A percentile compares a stretch with the other conserved stretches of the same genome.
phyloP scores from a whole-genome alignment of 2,329 filamentous ascomycete genomes.

The Hymenoscyphus occultus region DNA sequence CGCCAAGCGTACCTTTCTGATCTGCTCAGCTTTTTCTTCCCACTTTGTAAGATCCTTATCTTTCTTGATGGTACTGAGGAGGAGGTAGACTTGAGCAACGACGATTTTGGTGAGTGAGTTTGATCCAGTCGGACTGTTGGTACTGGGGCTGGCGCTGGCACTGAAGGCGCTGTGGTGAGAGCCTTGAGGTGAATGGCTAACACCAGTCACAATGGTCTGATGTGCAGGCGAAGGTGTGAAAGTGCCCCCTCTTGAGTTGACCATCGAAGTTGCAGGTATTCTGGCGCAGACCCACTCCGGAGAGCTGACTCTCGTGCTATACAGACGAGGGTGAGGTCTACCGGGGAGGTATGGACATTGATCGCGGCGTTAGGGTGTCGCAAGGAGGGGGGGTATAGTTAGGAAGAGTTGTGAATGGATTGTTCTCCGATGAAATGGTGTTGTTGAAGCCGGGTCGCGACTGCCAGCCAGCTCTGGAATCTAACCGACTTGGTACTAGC shows the following conservation, averaged over 20 bases:
- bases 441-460: not conserved
- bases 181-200: conserved; percentile 38
- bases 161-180: conserved; percentile 47
- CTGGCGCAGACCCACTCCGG: conserved; percentile 36
- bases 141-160: conserved; percentile 37
- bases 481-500: conserved; percentile 8
- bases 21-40: conserved; percentile 86
- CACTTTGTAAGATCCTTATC: conserved; percentile 89
- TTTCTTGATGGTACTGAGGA: conserved; percentile 92
- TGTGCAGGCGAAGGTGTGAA: conserved; percentile 39
- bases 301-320: conserved; percentile 37
- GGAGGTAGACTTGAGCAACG: conserved; percentile 89
- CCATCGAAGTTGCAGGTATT: conserved; percentile 38
- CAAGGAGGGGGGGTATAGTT: conserved; percentile 1
- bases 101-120: conserved; percentile 85
- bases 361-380: conserved; percentile 16
- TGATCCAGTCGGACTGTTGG: conserved; percentile 44
- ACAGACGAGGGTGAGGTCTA: conserved; percentile 36
- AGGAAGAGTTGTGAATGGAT: conserved; percentile 4
- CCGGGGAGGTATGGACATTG: conserved; percentile 33
- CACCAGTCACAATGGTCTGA: conserved; percentile 37
- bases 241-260: conserved; percentile 38
- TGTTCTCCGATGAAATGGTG: conserved; percentile 6
- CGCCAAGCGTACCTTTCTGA: conserved; percentile 69
- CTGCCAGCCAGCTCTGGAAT: not conserved